Evolutionary conservation across 2,329 filamentous ascomycete species (phyloP), one percentile per base, ranked within the genome.

Genomic region (Colletotrichum sp.): DNA sequence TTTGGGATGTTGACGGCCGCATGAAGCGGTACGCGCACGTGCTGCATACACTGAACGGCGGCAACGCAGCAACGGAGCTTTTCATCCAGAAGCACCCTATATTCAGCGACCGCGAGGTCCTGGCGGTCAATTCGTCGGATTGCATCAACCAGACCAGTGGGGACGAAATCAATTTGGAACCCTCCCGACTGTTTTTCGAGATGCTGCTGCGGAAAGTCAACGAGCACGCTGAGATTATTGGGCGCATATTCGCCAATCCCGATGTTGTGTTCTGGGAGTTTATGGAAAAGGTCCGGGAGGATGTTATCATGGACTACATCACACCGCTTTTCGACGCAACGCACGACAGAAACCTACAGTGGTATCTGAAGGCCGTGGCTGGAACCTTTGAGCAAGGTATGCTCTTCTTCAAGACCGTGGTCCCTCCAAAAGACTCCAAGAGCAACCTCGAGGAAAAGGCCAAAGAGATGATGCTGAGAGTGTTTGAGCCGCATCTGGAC

Each of bases 401-500:
- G 81, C 93, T 95, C 66, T 95, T 99, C 80, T 92, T 94, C 49
- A 89, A 92, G 28, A 93, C 93, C 0, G 86, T 98, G 8, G 89
- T 91, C 67, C 91, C 94, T 3, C 93, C 95, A 3, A 91, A 91
- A 68, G 90, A 89, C 34, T 92, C 91, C 0, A 88, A 89, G 21
- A 85, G 91, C 34, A 90, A 91, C 12, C 93, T 94, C 64, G 84
- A 90, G 60, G 89, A 92, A 12, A 92, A 93, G 78, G 90, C 94
- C 16, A 93, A 93, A 80, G 89, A 91, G 74, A 89, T 95, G 67
- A 89, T 96, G 16, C 87, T 93, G 18, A 91, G 90, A 77, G 92
- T 96, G 1, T 99, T 98, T 80, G 96, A 98, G 83, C 95, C 94
- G 52, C 96, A 99, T 82, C 89, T 99, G n/a, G 96, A 98, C 82